Base-by-base conservation (phyloP, 495 filamentous ascomycete genomes). In the Glonium stellatum region DNA sequence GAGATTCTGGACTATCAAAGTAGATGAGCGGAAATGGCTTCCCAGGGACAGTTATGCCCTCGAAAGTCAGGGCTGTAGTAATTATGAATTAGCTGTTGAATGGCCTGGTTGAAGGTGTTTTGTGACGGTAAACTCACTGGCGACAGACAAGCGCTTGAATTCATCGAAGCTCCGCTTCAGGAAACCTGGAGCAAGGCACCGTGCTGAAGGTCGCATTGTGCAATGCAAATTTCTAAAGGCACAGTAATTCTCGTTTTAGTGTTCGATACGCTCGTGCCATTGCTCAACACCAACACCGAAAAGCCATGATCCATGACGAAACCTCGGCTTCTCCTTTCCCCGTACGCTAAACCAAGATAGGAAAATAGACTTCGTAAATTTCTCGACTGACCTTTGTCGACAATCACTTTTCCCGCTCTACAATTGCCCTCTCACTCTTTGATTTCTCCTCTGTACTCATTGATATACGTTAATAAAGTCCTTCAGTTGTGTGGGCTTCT, bases 151-250 rank as follows among this genome's bases (percentile, higher is more conserved):
- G n/a, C 82, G 79, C 57, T 80, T 80, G 62, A 87, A 71, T 66
- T 88, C 86, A 47, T 85, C 84, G 19, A 86, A 70, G 62, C 82
- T 87, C 54, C 83, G 79, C 62, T 76, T 79, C 63, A 83, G 65
- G 71, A 89, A 87, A 35, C 83, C 80, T 27, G 73, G 65, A 46
- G 78, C 73, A 51, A 84, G 70, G 56, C 81, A 76, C 41, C 74
- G 71, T 35, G 77, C 52, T 3, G 72, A 67, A 5, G 65, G 61
- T 12, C 36, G 57, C 65, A 67, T 63, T 36, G 47, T 54, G 48
- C 12, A 35, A 18, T 18, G 12, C 39, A 44, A 44, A 11, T 4
- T 2, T 13, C 1, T 44, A 11, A 23, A 31, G 15, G 48, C 15
- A 11, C 39, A 44, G 39, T 11, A 44, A 44, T 44, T 44, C 4